Evolutionary conservation across 2,329 filamentous ascomycete species (phyloP).

Genomic region (Eutypa lata): DNA sequence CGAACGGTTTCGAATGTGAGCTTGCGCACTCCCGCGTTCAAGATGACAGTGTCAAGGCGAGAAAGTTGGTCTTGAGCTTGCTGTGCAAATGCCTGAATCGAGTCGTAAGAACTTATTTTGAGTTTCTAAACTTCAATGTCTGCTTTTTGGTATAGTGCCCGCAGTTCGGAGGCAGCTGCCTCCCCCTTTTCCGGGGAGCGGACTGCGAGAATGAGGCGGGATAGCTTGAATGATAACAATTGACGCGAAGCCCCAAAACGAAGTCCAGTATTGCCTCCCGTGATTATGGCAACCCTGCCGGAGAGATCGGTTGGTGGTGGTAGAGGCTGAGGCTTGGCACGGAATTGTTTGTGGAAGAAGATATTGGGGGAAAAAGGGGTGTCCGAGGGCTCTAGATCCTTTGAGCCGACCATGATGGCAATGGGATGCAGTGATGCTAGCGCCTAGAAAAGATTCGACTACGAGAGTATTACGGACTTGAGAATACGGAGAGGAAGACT

Average conservation of each 20-base stretch:
- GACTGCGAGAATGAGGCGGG: constrained; percentile 44
- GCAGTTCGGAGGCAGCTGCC: constrained; percentile 33
- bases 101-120: constrained; percentile 46
- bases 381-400: constrained; percentile 7
- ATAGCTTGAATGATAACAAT: constrained; percentile 36
- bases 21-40: constrained; percentile 41
- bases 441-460: not conserved
- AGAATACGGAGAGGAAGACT: not conserved
- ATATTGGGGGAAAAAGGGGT: constrained; percentile 4
- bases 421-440: not conserved
- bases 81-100: constrained; percentile 38
- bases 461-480: not conserved
- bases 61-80: constrained; percentile 26
- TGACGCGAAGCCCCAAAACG: constrained; percentile 42
- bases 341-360: constrained; percentile 27
- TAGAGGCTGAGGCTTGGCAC: constrained; percentile 16
- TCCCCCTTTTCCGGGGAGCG: constrained; percentile 42
- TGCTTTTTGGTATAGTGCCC: constrained; percentile 25
- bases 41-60: constrained; percentile 41
- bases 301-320: constrained; percentile 23
- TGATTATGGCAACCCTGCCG: constrained; percentile 43
- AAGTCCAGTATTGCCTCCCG: constrained; percentile 47
- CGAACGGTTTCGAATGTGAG: constrained; percentile 18
- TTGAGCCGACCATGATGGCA: constrained; percentile 10
- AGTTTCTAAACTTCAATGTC: constrained; percentile 46